Evolutionary conservation across 768 basidiomycete genomes (phyloP), one percentile per base, ranked within the genome.

Genomic region (Tubosaeta sp.): DNA sequence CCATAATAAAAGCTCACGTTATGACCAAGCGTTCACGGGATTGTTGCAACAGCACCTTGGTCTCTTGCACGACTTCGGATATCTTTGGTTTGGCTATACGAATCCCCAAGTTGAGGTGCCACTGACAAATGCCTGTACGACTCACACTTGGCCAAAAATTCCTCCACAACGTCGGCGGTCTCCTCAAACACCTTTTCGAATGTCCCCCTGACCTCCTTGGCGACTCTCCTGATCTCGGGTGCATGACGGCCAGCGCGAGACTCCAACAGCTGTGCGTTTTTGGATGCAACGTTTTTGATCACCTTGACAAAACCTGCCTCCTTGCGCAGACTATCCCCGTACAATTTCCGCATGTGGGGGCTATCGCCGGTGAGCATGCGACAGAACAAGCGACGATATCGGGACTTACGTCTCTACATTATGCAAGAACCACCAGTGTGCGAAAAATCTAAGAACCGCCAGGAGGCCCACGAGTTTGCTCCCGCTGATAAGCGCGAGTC

Each of bases 221-320:
- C 93, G n/a, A 86, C 83, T 25, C 90, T 78, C 67, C 80, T 79
- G 53, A 97, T 78, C 60, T 91, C 87, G 1, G 90, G 89, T 7
- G 82, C 89, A 68, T 94, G 90, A 44, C 78, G 80, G n/a, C 82
- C 86, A 11, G 90, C 89, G 27, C 81, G 79, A 10, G 78, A 81
- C 60, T 91, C 89, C 22, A 95, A 65, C 7, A 87, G 76, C 25
- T 80, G 78, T 0, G 84, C 90, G 54, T 92, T 90, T 72, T 85
- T 86, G 63, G 78, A 84, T 4, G 94, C 94, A 10, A 94, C 91
- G 52, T 79, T 89, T 71, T 94, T 94, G 69, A 99, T 86, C n/a
- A 97, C 94, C 73, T 97, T 96, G 59, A 95, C 91, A 56, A 98
- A 89, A 46, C 96, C 96, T 1, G 94, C 95, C 52, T 98, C 95